Percentiles rank a stretch among this genome's conserved stretches.
Conservation (phyloP, 169 alveolate species). For the Eimeria necatrix region DNA sequence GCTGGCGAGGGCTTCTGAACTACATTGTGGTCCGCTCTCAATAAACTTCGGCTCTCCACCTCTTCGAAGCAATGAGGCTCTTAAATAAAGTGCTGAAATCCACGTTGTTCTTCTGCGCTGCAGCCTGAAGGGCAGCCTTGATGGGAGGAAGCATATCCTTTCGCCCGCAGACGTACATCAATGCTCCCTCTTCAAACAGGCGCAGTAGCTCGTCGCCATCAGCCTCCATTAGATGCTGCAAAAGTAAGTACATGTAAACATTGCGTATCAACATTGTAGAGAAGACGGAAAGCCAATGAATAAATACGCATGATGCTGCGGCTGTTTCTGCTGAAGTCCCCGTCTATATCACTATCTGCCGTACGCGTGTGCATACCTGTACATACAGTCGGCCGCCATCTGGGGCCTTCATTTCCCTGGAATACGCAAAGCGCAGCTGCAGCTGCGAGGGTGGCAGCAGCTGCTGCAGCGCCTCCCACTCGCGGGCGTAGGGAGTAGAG, state of each 20-base stretch:
- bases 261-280: too few species aligned
- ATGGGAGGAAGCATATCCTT: conserved; percentile 64
- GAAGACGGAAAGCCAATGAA: too few species aligned
- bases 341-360: too few species aligned
- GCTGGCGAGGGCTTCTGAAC: too few species aligned
- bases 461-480: conserved; percentile 31
- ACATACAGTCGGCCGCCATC: conserved; percentile 60
- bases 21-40: background rate
- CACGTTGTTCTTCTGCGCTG: background rate
- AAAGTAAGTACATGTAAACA: too few species aligned
- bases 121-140: conserved; percentile 45
- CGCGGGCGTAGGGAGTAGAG: conserved; percentile 6
- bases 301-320: too few species aligned
- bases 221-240: conserved; percentile 43
- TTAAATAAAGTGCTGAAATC: background rate
- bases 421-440: conserved; percentile 27
- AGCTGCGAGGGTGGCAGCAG: conserved; percentile 47
- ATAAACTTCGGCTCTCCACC: conserved; percentile 54
- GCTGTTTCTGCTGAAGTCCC: too few species aligned
- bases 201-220: conserved; percentile 36
- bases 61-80: background rate
- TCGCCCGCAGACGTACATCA: conserved; percentile 42
- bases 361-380: background rate
- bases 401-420: conserved; percentile 37
- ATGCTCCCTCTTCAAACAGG: conserved; percentile 20